phyloP scores from a whole-genome alignment of 371 early-diverging fungal genomes.

The Lichtheimia ramosa region DNA sequence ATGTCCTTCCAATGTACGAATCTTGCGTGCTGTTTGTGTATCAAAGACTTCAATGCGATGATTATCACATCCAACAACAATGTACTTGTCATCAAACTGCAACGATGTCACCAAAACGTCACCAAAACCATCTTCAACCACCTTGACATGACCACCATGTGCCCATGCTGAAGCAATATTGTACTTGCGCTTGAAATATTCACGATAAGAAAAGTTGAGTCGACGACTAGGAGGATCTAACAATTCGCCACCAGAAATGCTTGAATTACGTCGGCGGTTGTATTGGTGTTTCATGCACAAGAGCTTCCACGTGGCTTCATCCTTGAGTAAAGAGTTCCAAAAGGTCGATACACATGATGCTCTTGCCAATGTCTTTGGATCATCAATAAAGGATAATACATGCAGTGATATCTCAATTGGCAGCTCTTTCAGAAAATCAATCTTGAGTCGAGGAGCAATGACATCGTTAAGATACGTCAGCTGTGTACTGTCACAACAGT shows the following conservation, averaged over 20 bases:
- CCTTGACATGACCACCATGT: slow-evolving; percentile 64
- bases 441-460: slow-evolving; percentile 69
- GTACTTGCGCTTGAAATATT: slow-evolving; percentile 73
- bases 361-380: slow-evolving; percentile 73
- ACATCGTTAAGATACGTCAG: slow-evolving; percentile 56
- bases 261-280: slow-evolving; percentile 28
- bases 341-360: slow-evolving; percentile 70
- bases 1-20: slow-evolving; percentile 80
- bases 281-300: slow-evolving; percentile 46
- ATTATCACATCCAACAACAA: slow-evolving; percentile 87
- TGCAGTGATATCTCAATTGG: slow-evolving; percentile 77
- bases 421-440: slow-evolving; percentile 76
- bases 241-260: slow-evolving; percentile 51
- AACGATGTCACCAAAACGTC: slow-evolving; percentile 84
- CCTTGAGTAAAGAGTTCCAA: slow-evolving; percentile 78
- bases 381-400: slow-evolving; percentile 64
- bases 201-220: slow-evolving; percentile 65
- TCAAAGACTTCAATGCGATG: slow-evolving; percentile 84
- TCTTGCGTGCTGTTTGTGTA: slow-evolving; percentile 63
- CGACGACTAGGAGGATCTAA: slow-evolving; percentile 46
- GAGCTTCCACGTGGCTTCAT: slow-evolving; percentile 53
- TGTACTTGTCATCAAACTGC: slow-evolving; percentile 84
- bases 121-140: slow-evolving; percentile 76
- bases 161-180: slow-evolving; percentile 78
- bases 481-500: slow-evolving; percentile 58